phyloP scores from a whole-genome alignment of 108 stramenopile genomes.

The Cyclotella kingstonii region DNA sequence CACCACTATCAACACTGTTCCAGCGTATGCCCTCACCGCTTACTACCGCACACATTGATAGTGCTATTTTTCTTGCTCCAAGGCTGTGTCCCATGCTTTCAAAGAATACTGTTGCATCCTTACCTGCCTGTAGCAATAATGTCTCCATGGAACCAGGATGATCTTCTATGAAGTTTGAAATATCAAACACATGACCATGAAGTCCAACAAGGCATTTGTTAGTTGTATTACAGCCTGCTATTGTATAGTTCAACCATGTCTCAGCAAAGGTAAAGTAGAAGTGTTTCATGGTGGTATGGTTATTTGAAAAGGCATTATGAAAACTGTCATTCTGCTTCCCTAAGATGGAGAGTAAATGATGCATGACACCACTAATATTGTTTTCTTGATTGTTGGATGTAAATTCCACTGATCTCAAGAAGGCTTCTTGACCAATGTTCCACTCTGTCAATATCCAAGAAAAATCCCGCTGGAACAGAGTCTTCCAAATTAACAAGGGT shows the following conservation, averaged over 20 bases:
- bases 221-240: slow-evolving; percentile 69
- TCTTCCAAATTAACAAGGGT: slow-evolving; percentile 58
- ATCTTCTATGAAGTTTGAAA: slow-evolving; percentile 80
- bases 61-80: slow-evolving; percentile 60
- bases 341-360: slow-evolving; percentile 25
- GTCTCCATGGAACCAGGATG: slow-evolving; percentile 95
- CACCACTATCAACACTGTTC: background rate
- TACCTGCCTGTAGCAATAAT: slow-evolving; percentile 85
- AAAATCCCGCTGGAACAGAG: slow-evolving; percentile 73
- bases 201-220: slow-evolving; percentile 81
- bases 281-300: slow-evolving; percentile 49
- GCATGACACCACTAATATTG: slow-evolving; percentile 12
- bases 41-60: slow-evolving; percentile 57
- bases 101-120: slow-evolving; percentile 88
- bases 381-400: background rate
- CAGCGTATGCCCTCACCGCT: slow-evolving; percentile 45
- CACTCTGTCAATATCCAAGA: slow-evolving; percentile 65
- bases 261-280: slow-evolving; percentile 78
- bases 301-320: background rate
- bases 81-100: slow-evolving; percentile 86
- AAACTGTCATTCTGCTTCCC: background rate
- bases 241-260: slow-evolving; percentile 64
- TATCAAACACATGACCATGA: slow-evolving; percentile 86
- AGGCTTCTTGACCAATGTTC: slow-evolving; percentile 61
- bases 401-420: slow-evolving; percentile 43